Conservation (phyloP, 169 alveolate species). For the Eimeria sp. region DNA sequence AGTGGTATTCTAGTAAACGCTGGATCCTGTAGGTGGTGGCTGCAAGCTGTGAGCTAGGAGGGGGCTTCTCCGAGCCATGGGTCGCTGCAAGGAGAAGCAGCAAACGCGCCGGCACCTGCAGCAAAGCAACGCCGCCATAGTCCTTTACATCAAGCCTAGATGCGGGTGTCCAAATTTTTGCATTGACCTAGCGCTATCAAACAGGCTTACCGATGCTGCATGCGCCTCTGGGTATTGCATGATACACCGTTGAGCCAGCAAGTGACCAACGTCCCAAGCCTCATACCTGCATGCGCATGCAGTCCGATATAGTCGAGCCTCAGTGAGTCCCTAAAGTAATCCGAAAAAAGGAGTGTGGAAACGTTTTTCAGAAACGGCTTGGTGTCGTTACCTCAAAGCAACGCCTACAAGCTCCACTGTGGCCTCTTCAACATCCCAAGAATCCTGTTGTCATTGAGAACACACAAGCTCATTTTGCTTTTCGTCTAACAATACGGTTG, state of each 20-base stretch:
- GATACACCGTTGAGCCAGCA: slow-evolving; percentile 77
- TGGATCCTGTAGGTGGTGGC: slow-evolving; percentile 9
- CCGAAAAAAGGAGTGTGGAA: not conserved
- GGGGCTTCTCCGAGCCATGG: slow-evolving; percentile 76
- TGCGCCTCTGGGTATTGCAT: slow-evolving; percentile 75
- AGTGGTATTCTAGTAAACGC: slow-evolving; percentile 60
- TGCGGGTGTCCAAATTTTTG: too few species aligned
- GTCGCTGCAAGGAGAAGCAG: slow-evolving; percentile 40
- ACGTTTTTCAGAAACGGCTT: not conserved
- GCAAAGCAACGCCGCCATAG: not conserved
- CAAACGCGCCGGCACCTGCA: slow-evolving; percentile 63
- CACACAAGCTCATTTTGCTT: not conserved
- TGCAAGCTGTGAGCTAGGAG: slow-evolving; percentile 65
- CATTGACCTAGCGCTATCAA: too few species aligned
- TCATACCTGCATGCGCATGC: slow-evolving; percentile 59
- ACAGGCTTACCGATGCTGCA: slow-evolving; percentile 74
- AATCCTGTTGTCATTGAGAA: slow-evolving; percentile 31
- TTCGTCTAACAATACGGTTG: not conserved
- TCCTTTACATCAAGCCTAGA: not conserved
- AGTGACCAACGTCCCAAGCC: slow-evolving; percentile 79
- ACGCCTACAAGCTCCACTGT: slow-evolving; percentile 69
- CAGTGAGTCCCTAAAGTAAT: not conserved
- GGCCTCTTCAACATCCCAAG: slow-evolving; percentile 71
- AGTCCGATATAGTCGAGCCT: not conserved
- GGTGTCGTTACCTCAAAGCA: slow-evolving; percentile 27